Percentiles rank a stretch among this genome's conserved stretches.
Conservation (phyloP, 2,329 filamentous ascomycete species). For the Pestalotiopsis sp. region DNA sequence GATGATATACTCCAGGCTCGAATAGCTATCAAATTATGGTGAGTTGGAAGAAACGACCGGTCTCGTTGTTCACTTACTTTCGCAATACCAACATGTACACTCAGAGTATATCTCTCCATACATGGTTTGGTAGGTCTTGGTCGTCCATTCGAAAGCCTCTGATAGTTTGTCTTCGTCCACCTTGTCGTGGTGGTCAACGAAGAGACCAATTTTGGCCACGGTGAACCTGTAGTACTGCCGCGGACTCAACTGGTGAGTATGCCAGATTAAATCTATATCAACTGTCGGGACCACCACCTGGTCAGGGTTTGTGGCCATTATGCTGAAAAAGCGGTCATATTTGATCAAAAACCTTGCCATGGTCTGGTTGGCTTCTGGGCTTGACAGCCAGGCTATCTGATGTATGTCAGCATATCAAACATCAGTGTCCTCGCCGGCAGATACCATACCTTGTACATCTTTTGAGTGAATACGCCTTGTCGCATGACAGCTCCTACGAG, state of each 20-base stretch:
- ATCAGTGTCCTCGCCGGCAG: background rate
- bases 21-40: background rate
- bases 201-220: background rate
- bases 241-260: conserved; percentile 7
- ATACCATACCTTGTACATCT: conserved; percentile 7
- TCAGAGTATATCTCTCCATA: conserved; percentile 2
- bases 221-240: conserved; percentile 4
- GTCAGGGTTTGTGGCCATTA: background rate
- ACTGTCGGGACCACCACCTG: conserved; percentile 8
- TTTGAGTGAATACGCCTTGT: conserved; percentile 7
- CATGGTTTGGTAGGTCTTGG: conserved; percentile 6
- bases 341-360: conserved; percentile 2
- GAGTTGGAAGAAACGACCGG: background rate
- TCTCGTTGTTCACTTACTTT: background rate
- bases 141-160: conserved; percentile 3
- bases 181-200: conserved; percentile 6
- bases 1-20: conserved; percentile 10
- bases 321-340: conserved; percentile 3
- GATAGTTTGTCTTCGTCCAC: conserved; percentile 10
- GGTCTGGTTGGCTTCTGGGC: background rate
- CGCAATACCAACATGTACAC: conserved; percentile 9
- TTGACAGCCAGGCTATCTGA: conserved; percentile 8
- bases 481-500: background rate
- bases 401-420: background rate
- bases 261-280: conserved; percentile 4